Evolutionary conservation across 352 stramenopile species (phyloP), one percentile per base, ranked within the genome.

Genomic region (Blastocystis sp.): DNA sequence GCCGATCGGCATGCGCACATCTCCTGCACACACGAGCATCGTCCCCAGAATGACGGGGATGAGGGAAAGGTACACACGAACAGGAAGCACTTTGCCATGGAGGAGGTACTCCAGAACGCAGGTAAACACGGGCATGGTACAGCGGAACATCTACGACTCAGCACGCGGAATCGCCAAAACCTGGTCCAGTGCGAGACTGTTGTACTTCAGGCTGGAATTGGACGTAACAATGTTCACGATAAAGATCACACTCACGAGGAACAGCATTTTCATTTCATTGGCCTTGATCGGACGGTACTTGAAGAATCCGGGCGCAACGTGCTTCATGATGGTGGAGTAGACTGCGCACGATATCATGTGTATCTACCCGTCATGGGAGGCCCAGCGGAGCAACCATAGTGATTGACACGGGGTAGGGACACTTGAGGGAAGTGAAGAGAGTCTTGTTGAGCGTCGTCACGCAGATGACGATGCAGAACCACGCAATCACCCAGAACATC

Each of bases 261-360:
- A 62, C 65, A 87, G 38, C n/a, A 34, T 78, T 78, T 77, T 77
- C 77, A 70, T 14, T 59, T 74, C 65, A 28, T n/a, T 23, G 28
- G 19, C 19, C 14, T 48, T 48, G n/a, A 87, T 53, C 28, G 62
- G 62, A 41, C 77, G 77, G 41, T 87, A 77, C 38, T 76, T 74
- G 45, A 77, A 87, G 38, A 77, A 59, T 38, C 7, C 19, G 14
- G 77, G 77, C 41, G 62, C 43, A 0, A 69, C n/a, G 45, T 76
- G n/a, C n/a, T 87, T 87, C 77, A 87, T 87, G 65, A 87, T 87
- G 19, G 65, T 76, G 52, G 77, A 87, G 52, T 87, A 87, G 38
- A 87, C 45, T 14, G 40, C 40, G 45, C 77, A 87, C 28, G 77
- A 87, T n/a, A 87, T 21, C 77, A 87, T 87, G 56, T 87, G 77